phyloP scores from a whole-genome alignment of 2,329 filamentous ascomycete genomes.

The Botryosphaeria dothidea region DNA sequence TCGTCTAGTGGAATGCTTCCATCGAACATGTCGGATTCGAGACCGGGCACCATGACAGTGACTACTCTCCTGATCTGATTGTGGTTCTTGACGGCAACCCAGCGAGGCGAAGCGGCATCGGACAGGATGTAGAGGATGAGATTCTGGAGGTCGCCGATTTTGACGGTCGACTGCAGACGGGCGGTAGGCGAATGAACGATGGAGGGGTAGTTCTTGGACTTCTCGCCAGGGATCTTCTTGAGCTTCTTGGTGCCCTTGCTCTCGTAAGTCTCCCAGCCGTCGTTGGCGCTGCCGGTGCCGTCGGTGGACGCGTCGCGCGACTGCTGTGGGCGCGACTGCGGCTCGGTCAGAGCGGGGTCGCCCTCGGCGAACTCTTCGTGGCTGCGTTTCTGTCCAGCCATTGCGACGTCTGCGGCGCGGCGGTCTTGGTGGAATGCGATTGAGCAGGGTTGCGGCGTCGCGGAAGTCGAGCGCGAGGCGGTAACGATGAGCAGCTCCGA shows the following conservation, averaged over 20 bases:
- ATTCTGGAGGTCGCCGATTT: conserved; percentile 59
- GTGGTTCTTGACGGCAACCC: conserved; percentile 61
- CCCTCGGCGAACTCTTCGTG: conserved; percentile 14
- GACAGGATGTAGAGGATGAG: conserved; percentile 62
- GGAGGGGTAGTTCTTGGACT: conserved; percentile 53
- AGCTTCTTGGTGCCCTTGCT: conserved; percentile 24
- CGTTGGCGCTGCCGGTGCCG: conserved; percentile 14
- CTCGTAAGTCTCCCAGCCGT: conserved; percentile 30
- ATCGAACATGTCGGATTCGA: conserved; percentile 89
- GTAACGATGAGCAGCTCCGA: not conserved
- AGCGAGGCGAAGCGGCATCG: conserved; percentile 61
- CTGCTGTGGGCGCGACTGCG: not conserved
- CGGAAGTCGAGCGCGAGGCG: not conserved
- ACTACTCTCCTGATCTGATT: conserved; percentile 71
- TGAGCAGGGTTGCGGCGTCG: not conserved
- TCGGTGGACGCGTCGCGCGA: conserved; percentile 1
- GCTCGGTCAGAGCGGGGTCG: not conserved
- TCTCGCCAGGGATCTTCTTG: conserved; percentile 33
- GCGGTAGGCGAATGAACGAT: conserved; percentile 56
- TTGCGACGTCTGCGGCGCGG: not conserved
- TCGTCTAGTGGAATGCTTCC: conserved; percentile 45
- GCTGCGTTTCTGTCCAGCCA: conserved; percentile 18
- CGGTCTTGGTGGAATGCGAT: not conserved
- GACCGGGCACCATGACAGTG: conserved; percentile 84
- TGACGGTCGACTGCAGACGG: conserved; percentile 57